These are phyloP conservation scores for Neurospora terricola DNA, from an alignment of 495 filamentous ascomycete species.

Conservation along the genomic window DNA sequence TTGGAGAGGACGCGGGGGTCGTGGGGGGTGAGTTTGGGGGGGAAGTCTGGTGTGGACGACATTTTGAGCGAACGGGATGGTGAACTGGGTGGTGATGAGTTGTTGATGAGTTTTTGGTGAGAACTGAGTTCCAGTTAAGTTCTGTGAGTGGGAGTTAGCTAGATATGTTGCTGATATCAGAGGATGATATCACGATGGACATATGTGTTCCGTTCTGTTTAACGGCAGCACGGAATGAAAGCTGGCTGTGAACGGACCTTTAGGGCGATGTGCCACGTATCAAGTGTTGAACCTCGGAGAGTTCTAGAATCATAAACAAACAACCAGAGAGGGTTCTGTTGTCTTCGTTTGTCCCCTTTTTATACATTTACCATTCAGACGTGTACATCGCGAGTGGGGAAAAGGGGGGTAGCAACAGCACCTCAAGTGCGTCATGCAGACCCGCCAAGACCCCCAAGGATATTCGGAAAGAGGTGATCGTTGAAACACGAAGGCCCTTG, in stretches of 20 bases:
- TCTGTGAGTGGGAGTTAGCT: background rate
- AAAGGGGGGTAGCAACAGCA: background rate
- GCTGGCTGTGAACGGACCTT: background rate
- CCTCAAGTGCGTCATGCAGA: background rate
- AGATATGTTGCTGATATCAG: background rate
- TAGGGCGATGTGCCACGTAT: background rate
- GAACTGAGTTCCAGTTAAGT: background rate
- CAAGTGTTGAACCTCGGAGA: background rate
- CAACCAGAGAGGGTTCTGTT: background rate
- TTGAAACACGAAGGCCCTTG: background rate
- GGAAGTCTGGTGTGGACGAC: constrained; percentile 32
- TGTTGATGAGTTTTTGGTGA: background rate
- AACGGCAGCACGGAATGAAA: background rate
- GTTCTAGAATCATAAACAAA: background rate
- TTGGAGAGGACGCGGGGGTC: constrained; percentile 57
- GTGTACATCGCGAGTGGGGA: background rate
- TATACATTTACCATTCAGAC: background rate
- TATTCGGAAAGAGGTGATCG: background rate
- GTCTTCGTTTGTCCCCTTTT: background rate
- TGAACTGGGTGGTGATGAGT: background rate
- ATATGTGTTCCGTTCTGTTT: background rate
- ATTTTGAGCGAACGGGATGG: background rate
- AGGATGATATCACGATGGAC: background rate
- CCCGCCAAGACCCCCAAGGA: background rate
- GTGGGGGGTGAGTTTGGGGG: constrained; percentile 41